Conservation (phyloP, 1,284 basidiomycete species). For the Fomitopsis betulina region DNA sequence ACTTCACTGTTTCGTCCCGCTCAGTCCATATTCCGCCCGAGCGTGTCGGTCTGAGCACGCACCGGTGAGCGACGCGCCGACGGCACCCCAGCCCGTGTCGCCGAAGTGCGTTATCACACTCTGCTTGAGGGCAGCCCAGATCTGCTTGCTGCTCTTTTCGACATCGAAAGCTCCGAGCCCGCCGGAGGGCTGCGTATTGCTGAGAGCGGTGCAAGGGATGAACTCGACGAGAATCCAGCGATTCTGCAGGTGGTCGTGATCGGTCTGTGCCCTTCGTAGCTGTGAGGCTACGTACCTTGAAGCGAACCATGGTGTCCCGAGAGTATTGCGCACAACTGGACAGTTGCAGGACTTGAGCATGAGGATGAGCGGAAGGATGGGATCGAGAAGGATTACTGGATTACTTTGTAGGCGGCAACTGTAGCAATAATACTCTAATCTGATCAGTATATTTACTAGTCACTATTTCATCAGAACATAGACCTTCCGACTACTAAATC, state of each 20-base stretch:
- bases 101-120: slow-evolving; percentile 73
- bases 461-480: no score
- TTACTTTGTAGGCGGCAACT: no score
- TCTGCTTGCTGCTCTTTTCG: slow-evolving; percentile 40
- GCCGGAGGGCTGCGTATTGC: slow-evolving; percentile 2
- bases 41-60: slow-evolving; percentile 12
- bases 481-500: no score
- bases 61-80: slow-evolving; percentile 66
- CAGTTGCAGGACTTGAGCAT: no score
- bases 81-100: slow-evolving; percentile 75
- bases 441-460: no score
- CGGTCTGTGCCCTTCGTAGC: background rate
- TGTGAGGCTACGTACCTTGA: slow-evolving; percentile 40
- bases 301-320: slow-evolving; percentile 45
- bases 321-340: background rate
- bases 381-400: no score
- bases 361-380: no score
- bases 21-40: background rate
- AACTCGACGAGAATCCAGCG: slow-evolving; percentile 78
- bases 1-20: slow-evolving; percentile 54
- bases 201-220: slow-evolving; percentile 36
- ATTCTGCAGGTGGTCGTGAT: slow-evolving; percentile 41
- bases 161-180: background rate
- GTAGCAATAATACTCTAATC: no score
- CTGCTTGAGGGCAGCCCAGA: slow-evolving; percentile 64